Evolutionary conservation across 2,329 filamentous ascomycete species (phyloP).

Genomic region (Volutella citrinella): DNA sequence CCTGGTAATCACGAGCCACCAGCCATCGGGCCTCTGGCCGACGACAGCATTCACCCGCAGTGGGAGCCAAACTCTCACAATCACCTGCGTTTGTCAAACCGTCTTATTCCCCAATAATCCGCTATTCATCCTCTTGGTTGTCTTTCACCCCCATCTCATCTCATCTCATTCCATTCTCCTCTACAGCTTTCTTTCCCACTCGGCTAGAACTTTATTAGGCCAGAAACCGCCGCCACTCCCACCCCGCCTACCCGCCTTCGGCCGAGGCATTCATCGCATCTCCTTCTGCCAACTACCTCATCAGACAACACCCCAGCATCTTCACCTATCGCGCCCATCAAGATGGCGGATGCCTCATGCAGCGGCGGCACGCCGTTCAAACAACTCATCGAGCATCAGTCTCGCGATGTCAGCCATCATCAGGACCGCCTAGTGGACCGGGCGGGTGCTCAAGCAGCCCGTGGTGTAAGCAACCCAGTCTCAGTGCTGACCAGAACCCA

Average conservation of each 20-base stretch:
- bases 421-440: conserved; percentile 37
- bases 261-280: no score
- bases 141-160: conserved; percentile 1
- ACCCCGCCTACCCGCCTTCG: no score
- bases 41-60: no score
- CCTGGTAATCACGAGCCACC: conserved; percentile 21
- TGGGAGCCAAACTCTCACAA: no score
- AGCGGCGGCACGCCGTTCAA: conserved; percentile 42
- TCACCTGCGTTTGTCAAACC: no score
- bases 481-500: background rate
- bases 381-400: conserved; percentile 39
- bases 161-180: background rate
- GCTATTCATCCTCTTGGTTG: conserved; percentile 14
- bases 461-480: conserved; percentile 26
- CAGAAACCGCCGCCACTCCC: no score
- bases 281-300: no score
- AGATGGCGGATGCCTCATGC: conserved; percentile 41
- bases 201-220: no score
- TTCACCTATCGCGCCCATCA: no score
- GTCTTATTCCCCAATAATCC: no score
- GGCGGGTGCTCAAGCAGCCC: conserved; percentile 23
- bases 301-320: no score
- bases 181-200: background rate
- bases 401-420: conserved; percentile 39
- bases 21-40: conserved; percentile 12